phyloP scores from a whole-genome alignment of 192 early-diverging fungal genomes.

The Jimgerdemannia flammicorona region DNA sequence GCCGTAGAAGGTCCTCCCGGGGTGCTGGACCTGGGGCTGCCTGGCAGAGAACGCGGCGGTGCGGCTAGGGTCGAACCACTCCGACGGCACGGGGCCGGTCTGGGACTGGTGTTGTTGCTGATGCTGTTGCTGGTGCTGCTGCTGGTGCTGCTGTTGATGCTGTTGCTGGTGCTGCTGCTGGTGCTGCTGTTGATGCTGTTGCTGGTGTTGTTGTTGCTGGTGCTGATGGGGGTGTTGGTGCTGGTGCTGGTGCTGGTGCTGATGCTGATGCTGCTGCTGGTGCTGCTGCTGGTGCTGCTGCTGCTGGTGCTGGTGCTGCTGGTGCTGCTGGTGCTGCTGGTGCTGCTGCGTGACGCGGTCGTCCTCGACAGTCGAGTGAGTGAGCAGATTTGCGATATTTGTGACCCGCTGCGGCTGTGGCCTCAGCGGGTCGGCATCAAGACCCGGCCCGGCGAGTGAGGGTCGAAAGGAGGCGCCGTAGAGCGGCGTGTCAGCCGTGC shows the following conservation, averaged over 20 bases:
- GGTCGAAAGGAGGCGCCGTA: neutral
- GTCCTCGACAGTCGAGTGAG: neutral
- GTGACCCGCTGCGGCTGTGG: constrained; percentile 1
- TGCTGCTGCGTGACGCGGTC: neutral
- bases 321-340: neutral
- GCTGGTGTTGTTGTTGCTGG: neutral
- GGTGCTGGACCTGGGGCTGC: neutral
- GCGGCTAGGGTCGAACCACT: neutral
- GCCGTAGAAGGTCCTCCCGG: neutral
- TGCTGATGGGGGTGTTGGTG: neutral
- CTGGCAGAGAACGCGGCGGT: neutral
- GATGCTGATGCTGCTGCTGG: no score
- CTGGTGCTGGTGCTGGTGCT: no score
- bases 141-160: neutral
- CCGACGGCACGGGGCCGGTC: neutral
- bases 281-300: neutral
- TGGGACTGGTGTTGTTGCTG: neutral
- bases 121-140: neutral
- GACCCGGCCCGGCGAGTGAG: neutral
- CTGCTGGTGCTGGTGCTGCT: neutral
- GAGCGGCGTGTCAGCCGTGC: neutral
- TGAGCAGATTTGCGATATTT: neutral
- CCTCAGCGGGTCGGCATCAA: neutral
- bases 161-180: neutral
- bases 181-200: no score